Evolutionary conservation across 169 alveolate species (phyloP).

Genomic region (Ichthyophthirius multifiliis): DNA sequence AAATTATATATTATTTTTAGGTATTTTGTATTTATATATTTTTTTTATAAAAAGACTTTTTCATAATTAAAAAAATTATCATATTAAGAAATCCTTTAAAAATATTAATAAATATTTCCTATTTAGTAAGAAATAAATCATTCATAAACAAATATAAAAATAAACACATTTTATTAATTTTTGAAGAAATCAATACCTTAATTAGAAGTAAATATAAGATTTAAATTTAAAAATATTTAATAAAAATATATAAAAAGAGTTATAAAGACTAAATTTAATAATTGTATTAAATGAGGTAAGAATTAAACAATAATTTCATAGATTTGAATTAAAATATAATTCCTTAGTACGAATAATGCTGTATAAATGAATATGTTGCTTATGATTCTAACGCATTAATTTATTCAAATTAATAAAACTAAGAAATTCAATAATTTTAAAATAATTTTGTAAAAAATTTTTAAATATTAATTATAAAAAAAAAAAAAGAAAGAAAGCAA

Average conservation of each 20-base stretch:
- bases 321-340: slow-evolving; percentile 6
- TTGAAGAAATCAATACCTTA: neutral
- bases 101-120: no score
- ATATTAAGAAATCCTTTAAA: no score
- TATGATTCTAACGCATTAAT: neutral
- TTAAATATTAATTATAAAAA: no score
- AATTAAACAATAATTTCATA: neutral
- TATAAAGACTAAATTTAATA: slow-evolving; percentile 12
- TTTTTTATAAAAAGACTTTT: no score
- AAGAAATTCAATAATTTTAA: neutral
- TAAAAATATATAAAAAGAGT: neutral
- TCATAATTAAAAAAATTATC: no score
- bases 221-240: neutral
- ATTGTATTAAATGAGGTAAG: neutral
- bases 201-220: neutral
- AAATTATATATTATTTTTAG: neutral
- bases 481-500: neutral
- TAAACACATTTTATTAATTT: slow-evolving; percentile 19
- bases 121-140: no score
- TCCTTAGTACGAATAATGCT: slow-evolving; percentile 22
- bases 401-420: neutral
- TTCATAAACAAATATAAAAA: neutral
- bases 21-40: no score
- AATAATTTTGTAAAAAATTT: neutral
- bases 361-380: neutral